phyloP scores from a whole-genome alignment of 495 filamentous ascomycete species.

The Penicillium taxi region DNA sequence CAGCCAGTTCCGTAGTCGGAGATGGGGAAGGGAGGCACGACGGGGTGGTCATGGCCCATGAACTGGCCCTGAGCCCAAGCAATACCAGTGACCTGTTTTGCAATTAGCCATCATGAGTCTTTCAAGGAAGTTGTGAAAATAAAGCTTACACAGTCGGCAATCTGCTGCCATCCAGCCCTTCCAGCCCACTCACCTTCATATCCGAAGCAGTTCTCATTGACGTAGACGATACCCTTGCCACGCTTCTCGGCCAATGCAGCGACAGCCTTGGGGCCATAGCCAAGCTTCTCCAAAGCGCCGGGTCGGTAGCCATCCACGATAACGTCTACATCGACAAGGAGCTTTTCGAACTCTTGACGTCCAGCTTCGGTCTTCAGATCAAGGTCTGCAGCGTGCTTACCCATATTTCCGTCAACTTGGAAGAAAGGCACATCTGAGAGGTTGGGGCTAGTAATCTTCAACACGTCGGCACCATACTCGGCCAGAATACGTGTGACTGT shows the following conservation, averaged over 20 bases:
- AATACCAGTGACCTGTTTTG: constrained; percentile 47
- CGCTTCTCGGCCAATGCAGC: constrained; percentile 42
- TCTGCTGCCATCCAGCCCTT: constrained; percentile 49
- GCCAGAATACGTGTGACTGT: constrained; percentile 58
- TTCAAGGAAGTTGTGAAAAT: neutral
- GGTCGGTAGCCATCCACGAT: constrained; percentile 63
- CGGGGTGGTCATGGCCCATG: constrained; percentile 61
- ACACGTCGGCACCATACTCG: constrained; percentile 59
- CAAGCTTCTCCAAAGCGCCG: constrained; percentile 55
- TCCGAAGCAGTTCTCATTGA: constrained; percentile 69
- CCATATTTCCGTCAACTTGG: constrained; percentile 71
- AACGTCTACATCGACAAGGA: constrained; percentile 52
- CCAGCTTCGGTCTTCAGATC: constrained; percentile 50
- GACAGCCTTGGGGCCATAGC: constrained; percentile 50
- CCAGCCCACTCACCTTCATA: constrained; percentile 43
- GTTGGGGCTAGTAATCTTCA: constrained; percentile 62
- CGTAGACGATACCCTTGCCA: constrained; percentile 58
- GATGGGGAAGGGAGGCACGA: constrained; percentile 76
- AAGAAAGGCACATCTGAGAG: constrained; percentile 72
- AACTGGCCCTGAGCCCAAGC: constrained; percentile 67
- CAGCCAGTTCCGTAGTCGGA: constrained; percentile 72
- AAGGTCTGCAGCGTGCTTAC: constrained; percentile 52
- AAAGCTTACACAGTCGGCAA: constrained; percentile 42
- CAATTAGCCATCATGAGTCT: constrained; percentile 12
- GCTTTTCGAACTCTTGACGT: constrained; percentile 47